Base-by-base conservation (phyloP, 2,329 filamentous ascomycete species). In the Xylaria multiplex region DNA sequence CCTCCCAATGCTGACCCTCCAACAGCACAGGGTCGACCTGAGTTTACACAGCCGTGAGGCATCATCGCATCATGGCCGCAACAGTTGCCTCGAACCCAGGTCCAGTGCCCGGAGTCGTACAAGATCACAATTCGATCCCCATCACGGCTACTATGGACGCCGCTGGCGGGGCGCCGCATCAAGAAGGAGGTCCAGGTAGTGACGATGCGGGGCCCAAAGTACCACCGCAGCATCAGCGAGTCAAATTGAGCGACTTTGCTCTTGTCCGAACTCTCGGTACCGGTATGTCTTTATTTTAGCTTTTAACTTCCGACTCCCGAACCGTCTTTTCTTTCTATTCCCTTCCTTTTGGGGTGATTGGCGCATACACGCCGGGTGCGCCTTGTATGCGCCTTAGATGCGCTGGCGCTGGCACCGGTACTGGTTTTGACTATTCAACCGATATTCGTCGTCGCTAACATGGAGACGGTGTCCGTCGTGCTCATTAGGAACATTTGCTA, bases 251-350 rank as follows among this genome's bases (percentile, higher is more conserved):
- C 66, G 90, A 93, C 80, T 94, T 94, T 76, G 84, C 88, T 66
- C 83, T 92, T 56, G 84, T 94, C 70, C 89, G 91, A 77, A 94
- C 92, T 13, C 81, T 95, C 69, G 92, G 90, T 69, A 94, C 91
- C 46, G 91, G 90, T 90, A 81, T 72, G 81, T 63, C 30, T 32
- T 48, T 16, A 22, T 56, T 58, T 14, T 40, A 5, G 11, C 2
- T n/a, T 50, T 22, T 8, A 27, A 6, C 24, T 13, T 62, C 24
- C 16, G 3, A 24, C n/a, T 37, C 2, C 22, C 19, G 43, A 7
- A 7, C 30, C 46, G 27, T 37, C 6, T 45, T 30, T 43, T 11
- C 32, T 4, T 50, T 35, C 7, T 35, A 14, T 24, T 30, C 14
- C 6, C 7, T n/a, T 14, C 11, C 6, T 48, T 27, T 27, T 55